These are phyloP conservation scores for Priceomyces haplophilus DNA, from an alignment of 805 yeast genomes.

Conservation along the genomic window DNA sequence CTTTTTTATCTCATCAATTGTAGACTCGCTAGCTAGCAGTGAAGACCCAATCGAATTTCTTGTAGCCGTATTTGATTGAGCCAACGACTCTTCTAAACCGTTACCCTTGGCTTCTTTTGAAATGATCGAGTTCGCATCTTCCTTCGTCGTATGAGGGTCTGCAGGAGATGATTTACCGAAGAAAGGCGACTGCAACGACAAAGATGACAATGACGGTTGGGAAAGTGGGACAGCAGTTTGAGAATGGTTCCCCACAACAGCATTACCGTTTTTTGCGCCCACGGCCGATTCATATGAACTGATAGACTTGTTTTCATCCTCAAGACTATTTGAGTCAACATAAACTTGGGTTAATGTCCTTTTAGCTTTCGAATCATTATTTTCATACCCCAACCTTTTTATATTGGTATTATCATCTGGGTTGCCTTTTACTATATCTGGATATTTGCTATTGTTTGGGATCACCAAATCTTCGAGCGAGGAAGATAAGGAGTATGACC, in stretches of 20 bases:
- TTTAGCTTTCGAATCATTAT: background rate
- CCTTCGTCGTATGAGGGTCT: constrained; percentile 48
- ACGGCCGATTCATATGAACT: constrained; percentile 6
- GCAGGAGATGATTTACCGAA: constrained; percentile 46
- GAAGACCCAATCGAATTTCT: constrained; percentile 3
- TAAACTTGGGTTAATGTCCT: background rate
- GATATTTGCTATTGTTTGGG: background rate
- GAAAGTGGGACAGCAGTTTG: constrained; percentile 1
- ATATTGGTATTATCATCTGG: background rate
- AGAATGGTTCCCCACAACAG: constrained; percentile 1
- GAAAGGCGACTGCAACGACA: constrained; percentile 34
- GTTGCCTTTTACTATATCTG: background rate
- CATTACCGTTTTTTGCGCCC: background rate
- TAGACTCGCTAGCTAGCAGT: background rate
- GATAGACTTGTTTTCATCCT: constrained; percentile 4
- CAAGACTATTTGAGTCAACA: background rate
- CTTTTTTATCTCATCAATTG: constrained; percentile 1
- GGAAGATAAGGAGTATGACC: constrained; percentile 40
- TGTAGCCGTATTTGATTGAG: background rate
- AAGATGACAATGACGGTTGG: constrained; percentile 15
- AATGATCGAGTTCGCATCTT: constrained; percentile 44
- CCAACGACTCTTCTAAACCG: constrained; percentile 3
- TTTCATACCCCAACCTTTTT: background rate
- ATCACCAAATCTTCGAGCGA: constrained; percentile 30
- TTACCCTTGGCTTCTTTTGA: constrained; percentile 25